phyloP scores from a whole-genome alignment of 2,329 filamentous ascomycete species.

The Fusarium penzigii region DNA sequence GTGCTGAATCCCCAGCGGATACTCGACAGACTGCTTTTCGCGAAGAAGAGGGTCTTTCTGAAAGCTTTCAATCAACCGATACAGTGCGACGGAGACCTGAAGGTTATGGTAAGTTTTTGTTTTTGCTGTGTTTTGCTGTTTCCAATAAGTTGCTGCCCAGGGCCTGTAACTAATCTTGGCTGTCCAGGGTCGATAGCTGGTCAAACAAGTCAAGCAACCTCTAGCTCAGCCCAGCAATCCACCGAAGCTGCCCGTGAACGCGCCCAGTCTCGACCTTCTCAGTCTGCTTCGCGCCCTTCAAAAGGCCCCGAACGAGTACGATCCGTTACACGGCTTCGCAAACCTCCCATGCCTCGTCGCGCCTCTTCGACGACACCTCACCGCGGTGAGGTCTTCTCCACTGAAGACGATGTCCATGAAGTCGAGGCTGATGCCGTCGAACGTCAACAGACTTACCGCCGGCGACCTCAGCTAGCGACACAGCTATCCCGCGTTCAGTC shows the following conservation, averaged over 20 bases:
- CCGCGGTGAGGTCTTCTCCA: conserved; percentile 84
- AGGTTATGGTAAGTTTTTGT: conserved; percentile 52
- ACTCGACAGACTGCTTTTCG: conserved; percentile 42
- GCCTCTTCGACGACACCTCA: conserved; percentile 72
- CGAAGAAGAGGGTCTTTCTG: conserved; percentile 48
- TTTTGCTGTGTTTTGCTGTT: neutral
- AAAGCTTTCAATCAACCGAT: conserved; percentile 60
- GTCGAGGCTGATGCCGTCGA: conserved; percentile 67
- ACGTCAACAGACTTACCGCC: conserved; percentile 45
- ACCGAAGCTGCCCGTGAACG: conserved; percentile 43
- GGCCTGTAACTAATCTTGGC: conserved; percentile 14
- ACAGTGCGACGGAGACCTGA: conserved; percentile 61
- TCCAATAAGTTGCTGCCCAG: neutral
- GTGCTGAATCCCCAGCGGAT: conserved; percentile 51
- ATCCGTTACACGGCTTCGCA: conserved; percentile 57
- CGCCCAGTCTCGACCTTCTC: conserved; percentile 34
- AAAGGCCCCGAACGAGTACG: conserved; percentile 50
- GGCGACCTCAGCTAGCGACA: conserved; percentile 34
- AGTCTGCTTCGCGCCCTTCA: conserved; percentile 39
- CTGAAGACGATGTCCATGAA: conserved; percentile 83
- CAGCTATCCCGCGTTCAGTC: conserved; percentile 46
- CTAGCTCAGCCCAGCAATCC: conserved; percentile 34
- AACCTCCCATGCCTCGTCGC: conserved; percentile 72
- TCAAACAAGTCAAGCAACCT: conserved; percentile 16
- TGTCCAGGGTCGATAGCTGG: conserved; percentile 29